Evolutionary conservation across 164 flowering plant species (phyloP).

Genomic region (Sedum album): DNA sequence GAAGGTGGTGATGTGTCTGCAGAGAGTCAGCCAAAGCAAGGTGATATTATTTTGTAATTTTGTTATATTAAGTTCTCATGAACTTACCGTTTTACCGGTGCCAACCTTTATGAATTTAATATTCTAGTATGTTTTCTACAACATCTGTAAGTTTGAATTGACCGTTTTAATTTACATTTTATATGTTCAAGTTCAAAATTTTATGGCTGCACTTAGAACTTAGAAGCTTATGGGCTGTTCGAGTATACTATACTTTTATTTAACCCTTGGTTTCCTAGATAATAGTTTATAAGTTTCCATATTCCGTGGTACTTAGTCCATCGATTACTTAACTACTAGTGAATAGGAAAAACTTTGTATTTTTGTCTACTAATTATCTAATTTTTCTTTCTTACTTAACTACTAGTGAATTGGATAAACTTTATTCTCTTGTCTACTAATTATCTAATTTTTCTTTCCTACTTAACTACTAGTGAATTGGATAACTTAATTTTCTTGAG

Average conservation of each 20-base stretch:
- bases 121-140: not conserved
- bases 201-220: not conserved
- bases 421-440: too few species aligned
- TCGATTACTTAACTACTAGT: too few species aligned
- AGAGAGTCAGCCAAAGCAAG: constrained; percentile 26
- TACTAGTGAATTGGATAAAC: too few species aligned
- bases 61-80: not conserved
- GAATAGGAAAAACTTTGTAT: too few species aligned
- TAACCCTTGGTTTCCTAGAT: too few species aligned
- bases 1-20: constrained; percentile 13
- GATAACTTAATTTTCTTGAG: constrained; percentile 9
- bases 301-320: too few species aligned
- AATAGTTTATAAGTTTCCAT: too few species aligned
- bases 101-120: not conserved
- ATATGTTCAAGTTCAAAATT: not conserved
- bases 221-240: not conserved
- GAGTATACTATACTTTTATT: too few species aligned
- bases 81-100: not conserved
- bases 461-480: too few species aligned
- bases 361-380: too few species aligned
- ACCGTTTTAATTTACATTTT: not conserved
- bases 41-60: constrained; percentile 10
- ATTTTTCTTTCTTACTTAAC: too few species aligned
- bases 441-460: too few species aligned
- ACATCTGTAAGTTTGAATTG: not conserved